Conservation (phyloP, 176 grass and related monocot species). For the Hordeum marinum region DNA sequence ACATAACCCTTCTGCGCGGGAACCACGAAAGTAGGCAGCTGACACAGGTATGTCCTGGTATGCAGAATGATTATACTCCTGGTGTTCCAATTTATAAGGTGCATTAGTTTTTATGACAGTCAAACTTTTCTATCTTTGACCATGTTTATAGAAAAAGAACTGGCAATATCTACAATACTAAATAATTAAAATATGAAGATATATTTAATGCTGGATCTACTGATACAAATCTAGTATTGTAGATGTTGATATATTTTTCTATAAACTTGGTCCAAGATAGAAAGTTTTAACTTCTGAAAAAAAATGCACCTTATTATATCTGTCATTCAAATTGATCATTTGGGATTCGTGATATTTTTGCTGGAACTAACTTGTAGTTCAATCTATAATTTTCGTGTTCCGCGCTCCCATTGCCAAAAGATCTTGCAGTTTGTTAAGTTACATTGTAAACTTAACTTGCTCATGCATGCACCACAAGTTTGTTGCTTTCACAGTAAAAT, state of each 20-base stretch:
- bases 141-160: too few species aligned
- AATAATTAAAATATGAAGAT: too few species aligned
- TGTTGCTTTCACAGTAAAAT: neutral
- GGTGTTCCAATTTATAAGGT: too few species aligned
- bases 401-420: neutral
- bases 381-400: neutral
- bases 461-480: neutral
- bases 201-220: too few species aligned
- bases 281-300: too few species aligned
- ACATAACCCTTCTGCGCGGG: conserved; percentile 97
- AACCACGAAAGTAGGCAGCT: conserved; percentile 99
- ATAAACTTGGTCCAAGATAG: too few species aligned
- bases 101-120: too few species aligned
- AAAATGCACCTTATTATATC: neutral
- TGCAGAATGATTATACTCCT: neutral
- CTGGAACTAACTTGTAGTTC: neutral
- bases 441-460: neutral
- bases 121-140: too few species aligned
- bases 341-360: neutral
- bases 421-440: neutral
- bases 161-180: too few species aligned
- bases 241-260: too few species aligned
- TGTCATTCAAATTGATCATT: neutral
- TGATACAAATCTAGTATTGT: too few species aligned
- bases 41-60: conserved; percentile 69